phyloP scores from a whole-genome alignment of 257 asterid genomes.

The Salvia hispanica region DNA sequence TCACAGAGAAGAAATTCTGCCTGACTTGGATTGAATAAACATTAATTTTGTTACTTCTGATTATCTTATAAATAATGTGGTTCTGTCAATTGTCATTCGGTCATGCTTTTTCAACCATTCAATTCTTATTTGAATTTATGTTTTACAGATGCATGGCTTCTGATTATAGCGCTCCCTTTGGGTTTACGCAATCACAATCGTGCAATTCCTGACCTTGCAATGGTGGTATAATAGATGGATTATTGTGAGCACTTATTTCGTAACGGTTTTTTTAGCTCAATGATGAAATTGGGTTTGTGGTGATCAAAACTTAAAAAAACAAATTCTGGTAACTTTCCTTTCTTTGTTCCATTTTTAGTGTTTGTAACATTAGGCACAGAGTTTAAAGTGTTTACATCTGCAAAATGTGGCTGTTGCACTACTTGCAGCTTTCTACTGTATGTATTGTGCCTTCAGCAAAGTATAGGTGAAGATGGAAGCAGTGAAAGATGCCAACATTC shows the following conservation, averaged over 20 bases:
- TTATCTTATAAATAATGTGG: background rate
- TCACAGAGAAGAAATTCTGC: background rate
- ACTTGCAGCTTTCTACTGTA: slow-evolving; percentile 27
- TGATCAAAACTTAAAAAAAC: slow-evolving; percentile 21
- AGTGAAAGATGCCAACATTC: slow-evolving; percentile 43
- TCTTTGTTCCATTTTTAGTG: slow-evolving; percentile 10
- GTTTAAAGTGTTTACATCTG: slow-evolving; percentile 9
- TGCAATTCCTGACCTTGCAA: background rate
- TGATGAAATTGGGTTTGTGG: slow-evolving; percentile 23
- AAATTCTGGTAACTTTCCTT: slow-evolving; percentile 26
- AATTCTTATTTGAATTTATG: slow-evolving; percentile 16
- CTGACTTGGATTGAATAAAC: slow-evolving; percentile 25
- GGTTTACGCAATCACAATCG: background rate
- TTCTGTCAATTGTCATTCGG: background rate
- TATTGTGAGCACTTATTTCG: slow-evolving; percentile 14
- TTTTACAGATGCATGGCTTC: background rate
- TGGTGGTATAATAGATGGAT: background rate
- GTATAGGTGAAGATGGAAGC: slow-evolving; percentile 55
- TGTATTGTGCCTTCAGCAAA: slow-evolving; percentile 34
- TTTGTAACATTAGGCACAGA: slow-evolving; percentile 5
- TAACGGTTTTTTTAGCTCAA: slow-evolving; percentile 23
- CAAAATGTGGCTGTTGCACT: slow-evolving; percentile 17
- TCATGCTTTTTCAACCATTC: slow-evolving; percentile 6
- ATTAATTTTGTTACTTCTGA: slow-evolving; percentile 11
- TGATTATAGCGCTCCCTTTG: background rate